A percentile compares a stretch with the other conserved stretches of the same genome.
These are phyloP conservation scores for Boletus rubropictus DNA, from an alignment of 768 basidiomycete genomes.

Conservation along the genomic window DNA sequence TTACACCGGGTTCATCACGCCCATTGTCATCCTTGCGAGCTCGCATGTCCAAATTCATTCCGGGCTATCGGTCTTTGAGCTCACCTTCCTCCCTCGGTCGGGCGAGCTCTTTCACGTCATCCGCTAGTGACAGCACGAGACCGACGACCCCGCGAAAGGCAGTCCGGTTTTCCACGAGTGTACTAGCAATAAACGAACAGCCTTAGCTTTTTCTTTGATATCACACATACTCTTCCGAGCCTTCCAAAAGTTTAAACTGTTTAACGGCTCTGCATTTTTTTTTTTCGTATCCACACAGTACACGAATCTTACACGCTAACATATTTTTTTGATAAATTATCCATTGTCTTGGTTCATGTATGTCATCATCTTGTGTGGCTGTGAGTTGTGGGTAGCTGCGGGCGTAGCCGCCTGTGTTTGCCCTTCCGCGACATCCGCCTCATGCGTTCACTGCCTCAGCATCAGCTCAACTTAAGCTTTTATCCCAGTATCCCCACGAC, in stretches of 20 bases:
- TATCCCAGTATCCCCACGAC: conserved; percentile 1
- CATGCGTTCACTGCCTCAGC: conserved; percentile 6
- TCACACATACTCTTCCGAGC: conserved; percentile 2
- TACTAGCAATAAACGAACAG: conserved; percentile 27
- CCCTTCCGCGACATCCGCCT: neutral
- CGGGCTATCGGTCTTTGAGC: conserved; percentile 37
- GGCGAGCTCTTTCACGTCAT: conserved; percentile 29
- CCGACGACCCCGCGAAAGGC: conserved; percentile 49
- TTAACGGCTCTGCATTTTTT: conserved; percentile 18
- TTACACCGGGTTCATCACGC: conserved; percentile 22
- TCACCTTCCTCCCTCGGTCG: conserved; percentile 31
- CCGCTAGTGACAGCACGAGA: conserved; percentile 32
- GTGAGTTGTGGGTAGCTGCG: too few species aligned
- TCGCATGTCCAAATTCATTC: conserved; percentile 50
- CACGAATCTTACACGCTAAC: conserved; percentile 16
- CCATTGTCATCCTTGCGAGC: conserved; percentile 38
- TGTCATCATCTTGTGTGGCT: conserved; percentile 27
- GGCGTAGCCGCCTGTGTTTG: too few species aligned
- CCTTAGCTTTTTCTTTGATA: conserved; percentile 8
- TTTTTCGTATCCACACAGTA: conserved; percentile 19
- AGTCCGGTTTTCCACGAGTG: conserved; percentile 54
- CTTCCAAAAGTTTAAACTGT: conserved; percentile 9
- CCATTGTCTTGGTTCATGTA: conserved; percentile 15
- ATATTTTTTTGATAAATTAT: conserved; percentile 27
- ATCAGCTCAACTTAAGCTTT: neutral